These are phyloP conservation scores for Echria macrotheca DNA, from an alignment of 495 filamentous ascomycete genomes.

Conservation along the genomic window DNA sequence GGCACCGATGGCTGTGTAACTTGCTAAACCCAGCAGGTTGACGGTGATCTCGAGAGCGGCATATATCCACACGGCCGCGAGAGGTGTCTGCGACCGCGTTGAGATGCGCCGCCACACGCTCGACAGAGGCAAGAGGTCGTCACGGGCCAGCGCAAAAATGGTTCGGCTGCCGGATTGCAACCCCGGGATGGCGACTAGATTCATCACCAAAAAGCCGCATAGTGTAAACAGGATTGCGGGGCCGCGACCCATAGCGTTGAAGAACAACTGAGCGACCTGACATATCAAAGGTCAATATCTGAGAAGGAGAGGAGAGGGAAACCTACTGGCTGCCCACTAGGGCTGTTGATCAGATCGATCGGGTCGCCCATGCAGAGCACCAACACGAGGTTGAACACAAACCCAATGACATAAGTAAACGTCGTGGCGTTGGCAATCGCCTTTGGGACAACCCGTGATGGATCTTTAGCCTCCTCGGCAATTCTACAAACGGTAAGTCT, in stretches of 20 bases:
- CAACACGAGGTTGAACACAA: slow-evolving; percentile 59
- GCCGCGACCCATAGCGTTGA: slow-evolving; percentile 51
- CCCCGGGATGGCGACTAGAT: slow-evolving; percentile 57
- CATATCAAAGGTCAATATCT: neutral
- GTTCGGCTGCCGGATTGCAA: slow-evolving; percentile 58
- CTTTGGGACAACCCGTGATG: slow-evolving; percentile 53
- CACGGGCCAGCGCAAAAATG: slow-evolving; percentile 58
- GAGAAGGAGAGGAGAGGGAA: neutral
- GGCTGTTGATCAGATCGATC: slow-evolving; percentile 36
- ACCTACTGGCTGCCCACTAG: slow-evolving; percentile 48
- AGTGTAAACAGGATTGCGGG: slow-evolving; percentile 59
- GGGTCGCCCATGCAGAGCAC: slow-evolving; percentile 56
- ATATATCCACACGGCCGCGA: slow-evolving; percentile 58
- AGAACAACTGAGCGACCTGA: slow-evolving; percentile 56
- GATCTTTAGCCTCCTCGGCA: slow-evolving; percentile 57
- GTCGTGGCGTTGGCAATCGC: slow-evolving; percentile 55
- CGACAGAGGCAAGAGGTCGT: slow-evolving; percentile 52
- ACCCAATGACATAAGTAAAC: slow-evolving; percentile 57
- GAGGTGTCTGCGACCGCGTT: slow-evolving; percentile 49
- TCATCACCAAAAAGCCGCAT: slow-evolving; percentile 52
- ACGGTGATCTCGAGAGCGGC: slow-evolving; percentile 52
- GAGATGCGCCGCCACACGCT: slow-evolving; percentile 51
- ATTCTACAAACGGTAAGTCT: slow-evolving; percentile 34
- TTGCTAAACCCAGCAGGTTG: slow-evolving; percentile 59
- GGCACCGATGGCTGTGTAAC: slow-evolving; percentile 54